A percentile compares a stretch with the other conserved stretches of the same genome.
phyloP scores from a whole-genome alignment of 345 rosid species.

The Bruguiera sexangula region DNA sequence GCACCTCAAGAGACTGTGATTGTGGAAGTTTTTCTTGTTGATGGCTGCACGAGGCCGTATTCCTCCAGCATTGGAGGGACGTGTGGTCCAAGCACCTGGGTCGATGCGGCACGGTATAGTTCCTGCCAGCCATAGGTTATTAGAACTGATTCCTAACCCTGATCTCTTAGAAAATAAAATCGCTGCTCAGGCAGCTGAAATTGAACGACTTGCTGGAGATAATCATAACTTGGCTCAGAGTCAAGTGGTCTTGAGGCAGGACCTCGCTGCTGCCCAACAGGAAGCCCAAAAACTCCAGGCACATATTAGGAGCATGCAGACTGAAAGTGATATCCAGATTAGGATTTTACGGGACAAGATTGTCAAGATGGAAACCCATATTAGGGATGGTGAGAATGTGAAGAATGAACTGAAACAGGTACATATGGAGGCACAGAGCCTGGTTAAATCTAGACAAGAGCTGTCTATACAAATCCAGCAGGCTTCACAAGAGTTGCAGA shows the following conservation, averaged over 20 bases:
- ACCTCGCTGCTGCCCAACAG: constrained; percentile 48
- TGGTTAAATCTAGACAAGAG: constrained; percentile 61
- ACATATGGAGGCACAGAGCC: constrained; percentile 56
- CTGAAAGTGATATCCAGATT: constrained; percentile 74
- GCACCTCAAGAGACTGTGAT: background rate
- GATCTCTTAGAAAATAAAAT: constrained; percentile 59
- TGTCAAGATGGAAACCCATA: constrained; percentile 49
- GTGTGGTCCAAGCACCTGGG: constrained; percentile 35
- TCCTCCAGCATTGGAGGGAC: constrained; percentile 28
- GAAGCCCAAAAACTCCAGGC: constrained; percentile 59
- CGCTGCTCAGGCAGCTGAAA: constrained; percentile 74
- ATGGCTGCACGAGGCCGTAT: constrained; percentile 42
- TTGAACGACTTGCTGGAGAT: constrained; percentile 56
- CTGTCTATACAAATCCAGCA: constrained; percentile 50
- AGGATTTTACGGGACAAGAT: constrained; percentile 62
- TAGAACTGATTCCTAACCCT: constrained; percentile 36
- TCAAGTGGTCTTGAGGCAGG: constrained; percentile 56
- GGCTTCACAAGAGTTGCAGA: constrained; percentile 57
- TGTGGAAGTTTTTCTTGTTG: background rate
- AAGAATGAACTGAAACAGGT: constrained; percentile 68
- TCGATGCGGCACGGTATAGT: constrained; percentile 40
- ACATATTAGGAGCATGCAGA: constrained; percentile 63
- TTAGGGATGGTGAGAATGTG: constrained; percentile 58
- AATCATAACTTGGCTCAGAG: constrained; percentile 57
- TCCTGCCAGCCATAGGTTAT: constrained; percentile 19